A percentile compares a stretch with the other conserved stretches of the same genome.
phyloP scores from a whole-genome alignment of 345 rosid genomes.

The Isatis tinctoria region DNA sequence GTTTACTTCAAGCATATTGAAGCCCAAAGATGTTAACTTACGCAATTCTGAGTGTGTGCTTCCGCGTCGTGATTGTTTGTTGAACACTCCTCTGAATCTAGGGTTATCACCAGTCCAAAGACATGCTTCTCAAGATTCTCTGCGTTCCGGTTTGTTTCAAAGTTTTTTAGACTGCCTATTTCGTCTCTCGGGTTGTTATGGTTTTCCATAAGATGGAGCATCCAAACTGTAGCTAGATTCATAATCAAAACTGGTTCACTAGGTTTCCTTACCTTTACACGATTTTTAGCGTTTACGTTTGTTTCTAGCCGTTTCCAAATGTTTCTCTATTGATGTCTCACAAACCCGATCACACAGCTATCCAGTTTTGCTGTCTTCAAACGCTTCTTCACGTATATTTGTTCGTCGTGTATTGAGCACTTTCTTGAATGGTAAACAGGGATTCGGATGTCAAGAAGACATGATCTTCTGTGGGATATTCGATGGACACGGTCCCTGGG shows the following conservation, averaged over 20 bases:
- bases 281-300: not conserved
- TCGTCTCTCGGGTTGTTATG: not conserved
- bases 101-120: not conserved
- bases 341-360: not conserved
- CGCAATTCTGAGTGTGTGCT: not conserved
- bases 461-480: slow-evolving; percentile 90
- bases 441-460: slow-evolving; percentile 81
- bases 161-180: not conserved
- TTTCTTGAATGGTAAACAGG: slow-evolving; percentile 34
- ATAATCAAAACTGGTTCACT: not conserved
- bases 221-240: not conserved
- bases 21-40: not conserved
- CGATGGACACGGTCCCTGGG: slow-evolving; percentile 98
- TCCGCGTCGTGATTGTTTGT: not conserved
- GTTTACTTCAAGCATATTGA: not conserved
- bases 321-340: no score
- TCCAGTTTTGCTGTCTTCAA: not conserved
- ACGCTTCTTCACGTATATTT: not conserved
- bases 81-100: not conserved
- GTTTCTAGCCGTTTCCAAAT: not conserved
- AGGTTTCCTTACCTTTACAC: not conserved
- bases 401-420: not conserved
- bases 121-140: not conserved
- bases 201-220: not conserved
- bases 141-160: not conserved